Base-by-base conservation (phyloP, 306 rosid genomes). In the Fragaria iinumae region DNA sequence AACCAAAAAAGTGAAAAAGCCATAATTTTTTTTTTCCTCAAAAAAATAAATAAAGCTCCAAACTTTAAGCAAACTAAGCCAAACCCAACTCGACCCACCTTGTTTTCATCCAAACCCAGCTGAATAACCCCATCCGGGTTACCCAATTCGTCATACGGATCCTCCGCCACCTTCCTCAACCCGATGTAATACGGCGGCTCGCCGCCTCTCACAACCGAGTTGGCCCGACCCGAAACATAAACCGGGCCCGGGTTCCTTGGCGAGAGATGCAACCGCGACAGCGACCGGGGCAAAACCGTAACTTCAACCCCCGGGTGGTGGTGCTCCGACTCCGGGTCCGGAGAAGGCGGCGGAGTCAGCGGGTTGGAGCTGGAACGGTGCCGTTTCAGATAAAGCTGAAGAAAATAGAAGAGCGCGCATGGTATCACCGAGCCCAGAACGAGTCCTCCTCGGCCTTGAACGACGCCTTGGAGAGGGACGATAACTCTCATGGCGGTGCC, bases 391-490 rank as follows among this genome's bases (percentile, higher is more conserved):
- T 79, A 95, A 39, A 95, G 90, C 56, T 92, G 99, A 29, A 95
- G 86, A 75, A 90, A 86, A 71, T 92, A 95, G 77, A 90, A 95
- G 60, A 95, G 96, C 5, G 92, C 99, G 67, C 99, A 95, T 12
- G 99, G 99, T 62, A 95, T 90, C 34, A 90, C 87, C 0, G 99
- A 92, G 84, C 99, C 99, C 74, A 82, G 85, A 20, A 95, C 85
- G 39, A 95, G 89, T 14, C 98, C 99, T 3, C 97, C 97, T 47
- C 87, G 78, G 43, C 99, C 99, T 81, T 95, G 97, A 14, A 90
- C 99, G 13, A 95, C 89, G 32, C 93, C 97, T 70, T 92, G 97
- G 23, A 95, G 83, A 68, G 99, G 99, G 32, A 95, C 99, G 32
- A 95, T 89, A 48, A 95, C 87, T 89, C 96, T 90, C 99, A 93